A percentile compares a stretch with the other conserved stretches of the same genome.
These are phyloP conservation scores for Amanita rimosa DNA, from an alignment of 768 basidiomycete species.

Conservation along the genomic window DNA sequence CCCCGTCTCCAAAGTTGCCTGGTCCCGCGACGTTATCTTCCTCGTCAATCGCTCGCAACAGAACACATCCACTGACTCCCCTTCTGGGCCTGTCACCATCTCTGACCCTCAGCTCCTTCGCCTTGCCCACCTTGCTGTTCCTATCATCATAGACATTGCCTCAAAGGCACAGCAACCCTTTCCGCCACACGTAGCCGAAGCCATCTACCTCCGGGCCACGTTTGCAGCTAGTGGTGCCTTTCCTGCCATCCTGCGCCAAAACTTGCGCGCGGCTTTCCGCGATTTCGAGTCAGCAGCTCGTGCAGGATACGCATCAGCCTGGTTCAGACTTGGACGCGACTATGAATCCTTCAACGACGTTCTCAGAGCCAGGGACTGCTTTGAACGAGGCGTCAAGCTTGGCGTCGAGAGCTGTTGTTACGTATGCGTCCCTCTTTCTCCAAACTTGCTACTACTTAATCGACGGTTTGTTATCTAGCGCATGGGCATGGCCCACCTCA, in stretches of 20 bases:
- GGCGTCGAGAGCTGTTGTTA: slow-evolving; percentile 76
- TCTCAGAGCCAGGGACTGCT: slow-evolving; percentile 70
- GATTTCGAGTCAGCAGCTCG: slow-evolving; percentile 82
- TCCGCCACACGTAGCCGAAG: slow-evolving; percentile 49
- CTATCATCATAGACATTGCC: slow-evolving; percentile 49
- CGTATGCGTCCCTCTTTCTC: slow-evolving; percentile 30
- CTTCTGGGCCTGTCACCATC: slow-evolving; percentile 42
- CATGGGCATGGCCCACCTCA: slow-evolving; percentile 85
- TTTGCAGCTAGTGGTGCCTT: slow-evolving; percentile 65
- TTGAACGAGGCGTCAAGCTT: slow-evolving; percentile 67
- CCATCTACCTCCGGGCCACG: slow-evolving; percentile 64
- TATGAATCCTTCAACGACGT: slow-evolving; percentile 83
- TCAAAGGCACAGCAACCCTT: slow-evolving; percentile 17
- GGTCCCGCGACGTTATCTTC: slow-evolving; percentile 76
- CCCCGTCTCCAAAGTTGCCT: slow-evolving; percentile 53
- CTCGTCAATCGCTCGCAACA: slow-evolving; percentile 55
- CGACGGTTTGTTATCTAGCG: slow-evolving; percentile 36
- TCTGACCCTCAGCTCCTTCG: slow-evolving; percentile 47
- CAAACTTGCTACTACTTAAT: slow-evolving; percentile 4
- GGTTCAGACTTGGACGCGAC: slow-evolving; percentile 87
- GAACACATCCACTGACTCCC: slow-evolving; percentile 26
- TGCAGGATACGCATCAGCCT: slow-evolving; percentile 66
- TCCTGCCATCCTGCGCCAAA: slow-evolving; percentile 51
- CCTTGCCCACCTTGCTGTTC: slow-evolving; percentile 55
- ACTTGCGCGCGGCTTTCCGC: slow-evolving; percentile 74